Evolutionary conservation across 139 green algal genomes (phyloP).

Genomic region (Volvox reticuliferus): DNA sequence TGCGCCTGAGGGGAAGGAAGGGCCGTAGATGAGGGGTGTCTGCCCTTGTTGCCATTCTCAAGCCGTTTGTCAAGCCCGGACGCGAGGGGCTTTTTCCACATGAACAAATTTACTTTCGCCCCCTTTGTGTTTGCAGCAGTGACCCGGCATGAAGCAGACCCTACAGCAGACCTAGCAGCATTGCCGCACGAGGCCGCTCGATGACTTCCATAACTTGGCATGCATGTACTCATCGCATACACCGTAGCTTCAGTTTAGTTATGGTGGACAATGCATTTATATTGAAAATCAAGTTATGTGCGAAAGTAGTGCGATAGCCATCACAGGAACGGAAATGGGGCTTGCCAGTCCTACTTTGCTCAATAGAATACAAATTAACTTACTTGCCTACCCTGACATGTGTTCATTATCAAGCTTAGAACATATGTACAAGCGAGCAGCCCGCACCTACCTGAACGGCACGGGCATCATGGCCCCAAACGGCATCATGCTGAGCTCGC

Average conservation of each 20-base stretch:
- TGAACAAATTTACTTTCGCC: neutral
- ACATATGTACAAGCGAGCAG: too few species aligned
- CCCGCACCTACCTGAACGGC: conserved; percentile 17
- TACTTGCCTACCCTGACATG: neutral
- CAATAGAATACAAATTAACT: neutral
- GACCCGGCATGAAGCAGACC: too few species aligned
- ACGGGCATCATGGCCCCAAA: neutral
- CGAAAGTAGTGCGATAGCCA: too few species aligned
- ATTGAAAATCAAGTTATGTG: too few species aligned
- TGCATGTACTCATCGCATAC: too few species aligned
- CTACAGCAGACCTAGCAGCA: neutral
- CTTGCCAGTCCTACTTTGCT: neutral
- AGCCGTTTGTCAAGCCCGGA: too few species aligned
- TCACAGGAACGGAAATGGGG: neutral
- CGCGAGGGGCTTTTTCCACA: neutral
- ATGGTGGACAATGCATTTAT: neutral
- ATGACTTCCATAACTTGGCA: too few species aligned
- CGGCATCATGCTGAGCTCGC: neutral
- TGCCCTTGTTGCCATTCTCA: too few species aligned
- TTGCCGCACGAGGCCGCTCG: neutral
- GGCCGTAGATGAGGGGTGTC: too few species aligned
- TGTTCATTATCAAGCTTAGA: too few species aligned
- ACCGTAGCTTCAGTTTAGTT: too few species aligned
- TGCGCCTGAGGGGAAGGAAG: neutral
- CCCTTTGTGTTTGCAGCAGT: too few species aligned